A percentile compares a stretch with the other conserved stretches of the same genome.
Evolutionary conservation across 371 early-diverging fungal species (phyloP).

Genomic region (Circinella minor): DNA sequence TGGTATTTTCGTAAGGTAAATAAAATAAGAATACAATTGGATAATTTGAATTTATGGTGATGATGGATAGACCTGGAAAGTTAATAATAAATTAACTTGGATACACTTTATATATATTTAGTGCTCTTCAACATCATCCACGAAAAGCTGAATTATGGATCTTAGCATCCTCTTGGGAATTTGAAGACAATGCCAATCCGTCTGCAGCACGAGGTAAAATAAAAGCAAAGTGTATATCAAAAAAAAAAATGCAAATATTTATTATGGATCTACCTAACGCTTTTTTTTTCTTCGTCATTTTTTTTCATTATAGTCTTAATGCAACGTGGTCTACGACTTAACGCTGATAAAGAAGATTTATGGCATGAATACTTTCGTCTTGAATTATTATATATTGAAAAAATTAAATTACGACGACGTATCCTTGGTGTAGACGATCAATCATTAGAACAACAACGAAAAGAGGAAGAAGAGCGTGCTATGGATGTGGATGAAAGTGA

Average conservation of each 20-base stretch:
- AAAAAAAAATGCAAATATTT: not conserved
- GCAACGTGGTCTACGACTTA: conserved; percentile 89
- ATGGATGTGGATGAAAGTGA: conserved; percentile 37
- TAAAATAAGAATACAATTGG: not conserved
- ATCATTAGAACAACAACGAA: conserved; percentile 27
- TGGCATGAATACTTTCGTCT: conserved; percentile 95
- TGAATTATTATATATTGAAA: conserved; percentile 88
- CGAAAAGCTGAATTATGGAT: conserved; percentile 85
- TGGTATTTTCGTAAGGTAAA: conserved; percentile 72
- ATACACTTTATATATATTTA: conserved; percentile 25
- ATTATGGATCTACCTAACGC: too few relatives aligned
- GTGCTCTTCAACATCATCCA: conserved; percentile 90
- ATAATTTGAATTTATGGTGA: not conserved
- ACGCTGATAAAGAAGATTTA: conserved; percentile 68
- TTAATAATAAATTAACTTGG: too few relatives aligned
- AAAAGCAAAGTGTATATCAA: not conserved
- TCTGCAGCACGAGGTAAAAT: conserved; percentile 72
- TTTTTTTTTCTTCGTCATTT: not conserved
- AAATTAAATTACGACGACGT: conserved; percentile 80
- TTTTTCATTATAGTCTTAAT: conserved; percentile 58
- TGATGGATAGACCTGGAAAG: too few relatives aligned
- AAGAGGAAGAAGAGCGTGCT: conserved; percentile 37
- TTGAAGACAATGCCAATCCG: conserved; percentile 82
- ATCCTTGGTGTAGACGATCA: conserved; percentile 71
- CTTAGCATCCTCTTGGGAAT: conserved; percentile 89